These are phyloP conservation scores for Aspergillus sp. DNA, from an alignment of 2,329 filamentous ascomycete species.

Conservation along the genomic window DNA sequence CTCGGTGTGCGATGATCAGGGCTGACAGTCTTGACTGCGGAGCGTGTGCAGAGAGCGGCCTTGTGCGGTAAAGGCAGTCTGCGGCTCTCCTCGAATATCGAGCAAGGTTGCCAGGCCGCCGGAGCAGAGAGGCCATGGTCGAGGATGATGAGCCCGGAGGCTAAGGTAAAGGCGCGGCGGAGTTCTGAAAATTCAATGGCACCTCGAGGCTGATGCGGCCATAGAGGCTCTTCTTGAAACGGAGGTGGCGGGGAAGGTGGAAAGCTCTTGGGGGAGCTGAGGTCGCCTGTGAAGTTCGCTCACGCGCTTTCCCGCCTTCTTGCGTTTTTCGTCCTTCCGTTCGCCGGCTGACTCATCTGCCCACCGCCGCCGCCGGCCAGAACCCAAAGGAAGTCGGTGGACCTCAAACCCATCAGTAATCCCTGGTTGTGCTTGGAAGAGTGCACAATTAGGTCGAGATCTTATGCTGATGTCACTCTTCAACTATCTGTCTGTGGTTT, in stretches of 20 bases:
- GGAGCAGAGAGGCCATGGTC: slow-evolving; percentile 67
- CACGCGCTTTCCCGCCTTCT: slow-evolving; percentile 21
- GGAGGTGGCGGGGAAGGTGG: slow-evolving; percentile 15
- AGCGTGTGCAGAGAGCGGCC: slow-evolving; percentile 45
- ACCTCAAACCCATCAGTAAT: not conserved
- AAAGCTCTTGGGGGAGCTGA: slow-evolving; percentile 30
- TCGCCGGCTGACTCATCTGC: slow-evolving; percentile 37
- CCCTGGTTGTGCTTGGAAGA: not conserved
- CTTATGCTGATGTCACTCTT: too few species aligned
- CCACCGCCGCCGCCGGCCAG: slow-evolving; percentile 12
- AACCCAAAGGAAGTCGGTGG: slow-evolving; percentile 19
- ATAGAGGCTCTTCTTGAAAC: slow-evolving; percentile 26
- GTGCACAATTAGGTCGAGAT: too few species aligned
- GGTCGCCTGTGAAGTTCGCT: slow-evolving; percentile 9
- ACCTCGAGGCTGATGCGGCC: slow-evolving; percentile 28
- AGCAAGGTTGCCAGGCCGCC: slow-evolving; percentile 67
- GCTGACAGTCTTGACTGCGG: slow-evolving; percentile 43
- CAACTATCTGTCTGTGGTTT: too few species aligned
- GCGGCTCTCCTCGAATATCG: slow-evolving; percentile 61
- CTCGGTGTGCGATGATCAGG: slow-evolving; percentile 34
- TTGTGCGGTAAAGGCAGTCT: slow-evolving; percentile 54
- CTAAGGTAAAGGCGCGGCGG: slow-evolving; percentile 16
- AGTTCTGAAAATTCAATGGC: slow-evolving; percentile 24
- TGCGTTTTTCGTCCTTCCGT: slow-evolving; percentile 34
- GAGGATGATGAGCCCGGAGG: slow-evolving; percentile 39